These are phyloP conservation scores for Tympanopsis confertula DNA, from an alignment of 2,329 filamentous ascomycete species.

Conservation along the genomic window DNA sequence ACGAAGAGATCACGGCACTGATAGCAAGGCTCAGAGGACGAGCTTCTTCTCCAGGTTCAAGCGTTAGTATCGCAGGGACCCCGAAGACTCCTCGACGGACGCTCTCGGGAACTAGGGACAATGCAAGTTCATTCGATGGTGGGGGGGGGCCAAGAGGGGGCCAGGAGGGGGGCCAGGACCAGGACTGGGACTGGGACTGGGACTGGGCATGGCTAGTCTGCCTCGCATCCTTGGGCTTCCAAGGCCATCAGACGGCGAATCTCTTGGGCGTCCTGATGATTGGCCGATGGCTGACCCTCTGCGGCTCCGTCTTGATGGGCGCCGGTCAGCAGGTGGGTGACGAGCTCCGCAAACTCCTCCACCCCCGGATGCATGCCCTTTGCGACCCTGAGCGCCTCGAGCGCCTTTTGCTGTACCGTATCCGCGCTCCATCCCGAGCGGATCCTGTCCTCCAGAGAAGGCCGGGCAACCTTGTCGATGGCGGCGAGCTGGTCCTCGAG, in stretches of 20 bases:
- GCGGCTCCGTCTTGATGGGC: too few relatives aligned
- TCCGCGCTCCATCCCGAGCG: background rate
- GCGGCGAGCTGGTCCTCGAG: background rate
- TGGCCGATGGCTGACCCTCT: too few relatives aligned
- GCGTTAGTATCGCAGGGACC: too few relatives aligned
- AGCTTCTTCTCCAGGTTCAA: too few relatives aligned
- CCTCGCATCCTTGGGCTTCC: background rate
- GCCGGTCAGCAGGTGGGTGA: background rate
- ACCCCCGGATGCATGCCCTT: background rate
- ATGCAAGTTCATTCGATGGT: too few relatives aligned
- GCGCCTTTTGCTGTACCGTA: background rate
- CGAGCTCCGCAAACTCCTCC: background rate
- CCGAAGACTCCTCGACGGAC: too few relatives aligned
- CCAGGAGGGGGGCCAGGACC: background rate
- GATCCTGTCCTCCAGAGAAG: background rate
- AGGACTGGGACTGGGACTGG: background rate
- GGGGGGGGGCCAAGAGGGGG: background rate
- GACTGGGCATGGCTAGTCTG: background rate
- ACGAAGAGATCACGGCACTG: too few relatives aligned
- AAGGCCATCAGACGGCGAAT: background rate
- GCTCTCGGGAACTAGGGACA: too few relatives aligned
- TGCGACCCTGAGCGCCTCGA: background rate
- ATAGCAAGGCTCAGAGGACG: too few relatives aligned
- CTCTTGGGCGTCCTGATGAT: background rate
- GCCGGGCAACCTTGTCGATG: background rate